Evolutionary conservation across 2,329 filamentous ascomycete genomes (phyloP).

Genomic region (Cladophialophora bantiana): DNA sequence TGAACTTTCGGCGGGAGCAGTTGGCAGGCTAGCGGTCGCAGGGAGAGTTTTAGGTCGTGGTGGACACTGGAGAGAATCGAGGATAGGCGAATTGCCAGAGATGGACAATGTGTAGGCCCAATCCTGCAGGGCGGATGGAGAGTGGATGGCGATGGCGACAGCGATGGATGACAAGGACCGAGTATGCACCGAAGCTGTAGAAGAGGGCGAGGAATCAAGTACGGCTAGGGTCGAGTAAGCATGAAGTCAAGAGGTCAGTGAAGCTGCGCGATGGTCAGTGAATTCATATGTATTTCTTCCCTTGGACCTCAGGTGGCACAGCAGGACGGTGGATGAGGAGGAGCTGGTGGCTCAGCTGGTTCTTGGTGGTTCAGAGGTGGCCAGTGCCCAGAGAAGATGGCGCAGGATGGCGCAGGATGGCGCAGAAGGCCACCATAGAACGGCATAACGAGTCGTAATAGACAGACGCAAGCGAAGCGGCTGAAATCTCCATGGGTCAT

Average conservation of each 20-base stretch:
- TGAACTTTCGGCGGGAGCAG: neutral
- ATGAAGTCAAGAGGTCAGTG: too few species aligned
- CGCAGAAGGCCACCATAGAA: too few species aligned
- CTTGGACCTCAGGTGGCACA: slow-evolving; percentile 15
- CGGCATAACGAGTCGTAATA: too few species aligned
- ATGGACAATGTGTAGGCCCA: slow-evolving; percentile 4
- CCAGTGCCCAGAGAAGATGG: too few species aligned
- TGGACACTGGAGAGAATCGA: slow-evolving; percentile 1
- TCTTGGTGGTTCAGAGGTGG: neutral
- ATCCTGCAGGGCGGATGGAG: slow-evolving; percentile 1
- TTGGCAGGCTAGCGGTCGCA: slow-evolving; percentile 7
- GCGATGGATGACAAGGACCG: slow-evolving; percentile 5
- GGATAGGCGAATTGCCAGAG: slow-evolving; percentile 16
- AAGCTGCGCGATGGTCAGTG: neutral
- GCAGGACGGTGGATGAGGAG: neutral
- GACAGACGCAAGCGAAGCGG: neutral
- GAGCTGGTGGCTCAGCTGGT: slow-evolving; percentile 21
- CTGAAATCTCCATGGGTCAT: neutral
- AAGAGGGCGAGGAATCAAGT: too few species aligned
- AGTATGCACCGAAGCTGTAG: neutral
- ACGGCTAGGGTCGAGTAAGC: too few species aligned
- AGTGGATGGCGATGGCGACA: neutral
- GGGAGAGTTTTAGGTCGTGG: slow-evolving; percentile 6
- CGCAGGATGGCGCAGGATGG: too few species aligned
- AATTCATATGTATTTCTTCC: neutral